Evolutionary conservation across 2,329 filamentous ascomycete genomes (phyloP).

Genomic region (Arthroderma uncinatum): DNA sequence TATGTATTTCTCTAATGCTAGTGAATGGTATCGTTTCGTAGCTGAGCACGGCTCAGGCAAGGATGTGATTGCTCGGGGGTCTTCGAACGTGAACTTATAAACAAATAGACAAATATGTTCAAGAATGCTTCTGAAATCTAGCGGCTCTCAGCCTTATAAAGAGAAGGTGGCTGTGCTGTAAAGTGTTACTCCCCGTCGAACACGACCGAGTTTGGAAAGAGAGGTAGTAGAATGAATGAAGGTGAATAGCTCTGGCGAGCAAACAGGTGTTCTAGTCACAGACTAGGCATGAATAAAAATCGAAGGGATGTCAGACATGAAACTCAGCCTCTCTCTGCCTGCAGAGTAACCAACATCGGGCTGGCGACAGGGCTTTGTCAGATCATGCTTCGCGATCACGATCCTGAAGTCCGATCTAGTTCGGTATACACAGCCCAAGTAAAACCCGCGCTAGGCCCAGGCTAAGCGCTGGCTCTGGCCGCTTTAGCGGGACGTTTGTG

Average conservation of each 20-base stretch:
- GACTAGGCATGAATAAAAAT: background rate
- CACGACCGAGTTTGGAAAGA: background rate
- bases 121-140: background rate
- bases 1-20: background rate
- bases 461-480: background rate
- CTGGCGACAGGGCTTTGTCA: background rate
- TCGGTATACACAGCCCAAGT: background rate
- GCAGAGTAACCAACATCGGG: background rate
- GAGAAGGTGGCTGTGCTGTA: background rate
- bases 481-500: background rate
- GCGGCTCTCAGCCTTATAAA: background rate
- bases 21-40: background rate
- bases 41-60: background rate
- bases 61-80: background rate
- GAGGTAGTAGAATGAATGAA: background rate
- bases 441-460: background rate
- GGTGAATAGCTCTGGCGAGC: background rate
- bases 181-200: background rate
- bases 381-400: background rate
- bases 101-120: background rate
- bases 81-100: background rate
- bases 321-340: conserved; percentile 5
- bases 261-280: background rate
- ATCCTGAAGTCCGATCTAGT: background rate
- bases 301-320: background rate